Percentiles rank a stretch among this genome's conserved stretches.
Evolutionary conservation across 768 basidiomycete genomes (phyloP).

Genomic region (Rhizopogon vinicolor): DNA sequence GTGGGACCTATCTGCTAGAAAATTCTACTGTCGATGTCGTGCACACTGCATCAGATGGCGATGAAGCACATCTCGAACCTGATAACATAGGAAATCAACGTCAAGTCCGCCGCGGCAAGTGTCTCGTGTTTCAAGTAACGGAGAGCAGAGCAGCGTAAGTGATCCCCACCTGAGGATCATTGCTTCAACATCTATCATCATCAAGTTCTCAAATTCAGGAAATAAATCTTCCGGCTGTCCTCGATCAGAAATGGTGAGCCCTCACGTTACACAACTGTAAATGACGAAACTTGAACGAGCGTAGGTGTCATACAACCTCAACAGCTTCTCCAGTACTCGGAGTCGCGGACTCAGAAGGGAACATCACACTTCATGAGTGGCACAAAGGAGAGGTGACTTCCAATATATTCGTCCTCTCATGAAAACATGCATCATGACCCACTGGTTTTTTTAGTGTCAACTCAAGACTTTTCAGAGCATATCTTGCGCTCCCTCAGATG

Average conservation of each 20-base stretch:
- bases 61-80: not conserved
- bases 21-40: conserved; percentile 25
- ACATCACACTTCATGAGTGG: conserved; percentile 62
- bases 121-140: conserved; percentile 58
- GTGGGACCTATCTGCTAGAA: conserved; percentile 88
- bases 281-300: conserved; percentile 4
- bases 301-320: conserved; percentile 55
- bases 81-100: conserved; percentile 2
- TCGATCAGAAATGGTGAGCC: conserved; percentile 93
- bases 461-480: conserved; percentile 39
- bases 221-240: conserved; percentile 72
- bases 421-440: not conserved
- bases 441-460: conserved; percentile 27
- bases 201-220: conserved; percentile 59
- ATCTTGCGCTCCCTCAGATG: conserved; percentile 45
- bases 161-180: not conserved
- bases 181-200: not conserved
- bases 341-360: conserved; percentile 84
- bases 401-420: not conserved
- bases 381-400: conserved; percentile 38
- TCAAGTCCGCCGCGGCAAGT: conserved; percentile 62
- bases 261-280: not conserved
- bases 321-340: conserved; percentile 49
- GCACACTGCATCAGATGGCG: not conserved
- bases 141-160: conserved; percentile 34